Evolutionary conservation across 352 stramenopile species (phyloP).

Genomic region (Phytophthora idaei): DNA sequence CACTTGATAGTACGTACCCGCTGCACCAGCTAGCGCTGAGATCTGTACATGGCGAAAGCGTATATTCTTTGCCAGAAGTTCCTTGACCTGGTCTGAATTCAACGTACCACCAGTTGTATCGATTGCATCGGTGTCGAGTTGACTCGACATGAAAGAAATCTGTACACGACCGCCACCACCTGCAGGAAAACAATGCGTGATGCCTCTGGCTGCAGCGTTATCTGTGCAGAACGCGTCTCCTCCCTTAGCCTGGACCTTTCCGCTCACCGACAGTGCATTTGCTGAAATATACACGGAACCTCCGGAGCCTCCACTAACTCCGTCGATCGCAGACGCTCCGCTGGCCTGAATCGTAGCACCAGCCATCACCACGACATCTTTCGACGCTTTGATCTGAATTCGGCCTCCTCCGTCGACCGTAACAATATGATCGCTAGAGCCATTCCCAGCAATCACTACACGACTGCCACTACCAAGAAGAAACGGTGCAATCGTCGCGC

Average conservation of each 20-base stretch:
- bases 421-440: slow-evolving; percentile 10
- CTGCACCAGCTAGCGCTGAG: slow-evolving; percentile 51
- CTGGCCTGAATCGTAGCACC: slow-evolving; percentile 56
- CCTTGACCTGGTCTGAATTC: slow-evolving; percentile 17
- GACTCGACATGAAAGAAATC: slow-evolving; percentile 71
- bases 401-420: slow-evolving; percentile 52
- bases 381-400: slow-evolving; percentile 69
- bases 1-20: slow-evolving; percentile 71
- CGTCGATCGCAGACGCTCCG: slow-evolving; percentile 44
- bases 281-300: slow-evolving; percentile 60
- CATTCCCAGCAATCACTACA: slow-evolving; percentile 12
- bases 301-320: slow-evolving; percentile 54
- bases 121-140: slow-evolving; percentile 57
- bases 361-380: slow-evolving; percentile 72
- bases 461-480: slow-evolving; percentile 58
- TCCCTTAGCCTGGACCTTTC: slow-evolving; percentile 52
- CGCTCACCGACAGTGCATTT: slow-evolving; percentile 51
- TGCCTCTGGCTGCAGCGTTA: slow-evolving; percentile 24
- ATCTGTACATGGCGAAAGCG: slow-evolving; percentile 47
- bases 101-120: slow-evolving; percentile 62
- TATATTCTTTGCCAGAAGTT: slow-evolving; percentile 33
- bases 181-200: slow-evolving; percentile 57
- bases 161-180: slow-evolving; percentile 71
- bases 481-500: slow-evolving; percentile 41
- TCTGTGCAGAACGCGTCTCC: slow-evolving; percentile 56